phyloP scores from a whole-genome alignment of 345 rosid genomes.

The Trapa bicornis region DNA sequence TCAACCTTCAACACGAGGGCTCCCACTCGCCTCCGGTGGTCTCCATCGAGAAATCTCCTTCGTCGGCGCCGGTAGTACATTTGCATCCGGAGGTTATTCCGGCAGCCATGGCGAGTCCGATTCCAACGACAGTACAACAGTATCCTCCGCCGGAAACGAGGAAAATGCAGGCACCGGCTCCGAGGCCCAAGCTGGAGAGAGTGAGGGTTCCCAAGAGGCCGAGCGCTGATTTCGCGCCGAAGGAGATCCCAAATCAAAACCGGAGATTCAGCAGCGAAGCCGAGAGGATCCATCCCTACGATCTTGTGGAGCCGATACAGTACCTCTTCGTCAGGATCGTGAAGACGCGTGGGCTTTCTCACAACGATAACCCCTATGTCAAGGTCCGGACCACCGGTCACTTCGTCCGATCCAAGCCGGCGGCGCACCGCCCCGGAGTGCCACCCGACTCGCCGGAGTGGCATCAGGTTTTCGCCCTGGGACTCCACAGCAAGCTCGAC shows the following conservation, averaged over 20 bases:
- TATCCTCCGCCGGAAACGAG: constrained; percentile 41
- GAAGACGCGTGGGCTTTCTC: constrained; percentile 63
- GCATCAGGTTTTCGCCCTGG: constrained; percentile 69
- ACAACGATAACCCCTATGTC: constrained; percentile 50
- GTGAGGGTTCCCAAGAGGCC: constrained; percentile 38
- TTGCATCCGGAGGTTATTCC: constrained; percentile 14
- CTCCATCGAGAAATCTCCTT: constrained; percentile 45
- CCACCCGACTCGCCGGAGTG: constrained; percentile 63
- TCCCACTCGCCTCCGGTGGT: constrained; percentile 41
- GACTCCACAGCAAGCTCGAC: constrained; percentile 32
- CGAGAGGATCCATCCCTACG: constrained; percentile 48
- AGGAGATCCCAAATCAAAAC: constrained; percentile 31
- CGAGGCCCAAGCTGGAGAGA: constrained; percentile 28
- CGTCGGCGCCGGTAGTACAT: constrained; percentile 19
- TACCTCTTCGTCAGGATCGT: constrained; percentile 63
- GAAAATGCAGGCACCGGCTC: constrained; percentile 50
- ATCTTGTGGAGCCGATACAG: constrained; percentile 86
- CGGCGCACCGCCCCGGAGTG: constrained; percentile 44
- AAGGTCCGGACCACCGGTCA: constrained; percentile 49
- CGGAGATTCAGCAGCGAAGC: constrained; percentile 22
- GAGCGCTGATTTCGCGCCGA: constrained; percentile 44
- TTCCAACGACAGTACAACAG: constrained; percentile 4
- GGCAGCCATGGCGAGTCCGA: background rate
- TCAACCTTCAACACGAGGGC: constrained; percentile 8
- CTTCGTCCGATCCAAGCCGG: constrained; percentile 36